These are phyloP conservation scores for Herpetomonas muscarum DNA, from an alignment of 208 protist species.

Conservation along the genomic window DNA sequence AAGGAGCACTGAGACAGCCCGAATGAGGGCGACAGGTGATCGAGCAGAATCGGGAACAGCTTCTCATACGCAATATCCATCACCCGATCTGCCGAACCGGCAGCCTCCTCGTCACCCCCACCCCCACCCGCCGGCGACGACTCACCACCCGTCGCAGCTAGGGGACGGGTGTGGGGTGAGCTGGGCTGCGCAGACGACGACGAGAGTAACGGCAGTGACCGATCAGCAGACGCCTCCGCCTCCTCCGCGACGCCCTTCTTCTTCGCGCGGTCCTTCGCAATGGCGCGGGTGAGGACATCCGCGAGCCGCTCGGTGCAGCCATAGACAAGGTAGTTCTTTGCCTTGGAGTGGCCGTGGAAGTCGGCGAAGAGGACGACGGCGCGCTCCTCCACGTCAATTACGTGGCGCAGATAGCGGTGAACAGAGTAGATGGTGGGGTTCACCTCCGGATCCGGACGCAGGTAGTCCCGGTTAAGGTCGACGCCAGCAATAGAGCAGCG, in stretches of 20 bases:
- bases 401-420: slow-evolving; percentile 71
- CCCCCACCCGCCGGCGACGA: background rate
- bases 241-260: slow-evolving; percentile 1
- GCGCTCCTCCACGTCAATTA: slow-evolving; percentile 59
- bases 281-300: slow-evolving; percentile 5
- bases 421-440: slow-evolving; percentile 86
- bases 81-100: background rate
- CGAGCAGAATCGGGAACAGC: slow-evolving; percentile 63
- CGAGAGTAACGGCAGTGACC: too few relatives aligned
- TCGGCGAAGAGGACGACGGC: slow-evolving; percentile 88
- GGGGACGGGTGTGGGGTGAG: too few relatives aligned
- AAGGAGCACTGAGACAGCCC: slow-evolving; percentile 74
- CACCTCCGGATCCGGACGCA: slow-evolving; percentile 39
- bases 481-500: slow-evolving; percentile 91
- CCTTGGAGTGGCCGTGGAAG: slow-evolving; percentile 94
- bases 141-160: background rate
- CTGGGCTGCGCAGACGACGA: too few relatives aligned
- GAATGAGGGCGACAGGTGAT: slow-evolving; percentile 60
- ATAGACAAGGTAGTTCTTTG: slow-evolving; percentile 95
- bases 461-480: slow-evolving; percentile 96
- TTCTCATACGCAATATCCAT: slow-evolving; percentile 47
- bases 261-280: background rate
- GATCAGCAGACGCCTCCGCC: background rate
- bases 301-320: slow-evolving; percentile 75
- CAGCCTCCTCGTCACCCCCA: background rate